A percentile compares a stretch with the other conserved stretches of the same genome.
Evolutionary conservation across 2,329 filamentous ascomycete species (phyloP).

Genomic region (Venturia nashicola): DNA sequence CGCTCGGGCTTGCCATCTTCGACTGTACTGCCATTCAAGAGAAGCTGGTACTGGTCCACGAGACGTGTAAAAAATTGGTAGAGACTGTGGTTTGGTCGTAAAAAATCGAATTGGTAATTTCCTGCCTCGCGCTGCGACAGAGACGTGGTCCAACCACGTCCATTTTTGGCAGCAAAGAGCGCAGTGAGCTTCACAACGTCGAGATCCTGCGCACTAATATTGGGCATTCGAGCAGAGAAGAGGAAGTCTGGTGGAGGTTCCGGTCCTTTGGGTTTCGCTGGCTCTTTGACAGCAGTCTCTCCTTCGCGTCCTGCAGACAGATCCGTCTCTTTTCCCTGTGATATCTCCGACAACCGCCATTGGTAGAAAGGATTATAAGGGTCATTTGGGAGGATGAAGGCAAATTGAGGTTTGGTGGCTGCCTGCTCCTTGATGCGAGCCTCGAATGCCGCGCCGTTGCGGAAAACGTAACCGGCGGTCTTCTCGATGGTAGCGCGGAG

Average conservation of each 20-base stretch:
- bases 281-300: conserved; percentile 42
- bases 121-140: conserved; percentile 78
- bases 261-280: conserved; percentile 66
- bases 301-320: conserved; percentile 63
- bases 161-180: conserved; percentile 84
- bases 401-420: conserved; percentile 75
- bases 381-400: conserved; percentile 69
- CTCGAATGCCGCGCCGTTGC: conserved; percentile 56
- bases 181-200: conserved; percentile 65
- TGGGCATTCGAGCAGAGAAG: conserved; percentile 94
- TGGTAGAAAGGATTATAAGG: conserved; percentile 79
- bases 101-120: conserved; percentile 93
- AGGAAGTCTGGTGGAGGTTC: conserved; percentile 76
- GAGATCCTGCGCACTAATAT: conserved; percentile 89
- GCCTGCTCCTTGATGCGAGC: conserved; percentile 80
- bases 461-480: conserved; percentile 80
- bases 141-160: conserved; percentile 80
- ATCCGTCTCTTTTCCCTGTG: conserved; percentile 66
- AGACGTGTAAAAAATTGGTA: conserved; percentile 91
- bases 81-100: conserved; percentile 87
- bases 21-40: conserved; percentile 56
- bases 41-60: conserved; percentile 82
- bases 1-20: conserved; percentile 61
- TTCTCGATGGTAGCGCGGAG: conserved; percentile 83
- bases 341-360: conserved; percentile 83